A percentile compares a stretch with the other conserved stretches of the same genome.
phyloP scores from a whole-genome alignment of 2,329 filamentous ascomycete genomes.

The Chaetothyriales sp. region DNA sequence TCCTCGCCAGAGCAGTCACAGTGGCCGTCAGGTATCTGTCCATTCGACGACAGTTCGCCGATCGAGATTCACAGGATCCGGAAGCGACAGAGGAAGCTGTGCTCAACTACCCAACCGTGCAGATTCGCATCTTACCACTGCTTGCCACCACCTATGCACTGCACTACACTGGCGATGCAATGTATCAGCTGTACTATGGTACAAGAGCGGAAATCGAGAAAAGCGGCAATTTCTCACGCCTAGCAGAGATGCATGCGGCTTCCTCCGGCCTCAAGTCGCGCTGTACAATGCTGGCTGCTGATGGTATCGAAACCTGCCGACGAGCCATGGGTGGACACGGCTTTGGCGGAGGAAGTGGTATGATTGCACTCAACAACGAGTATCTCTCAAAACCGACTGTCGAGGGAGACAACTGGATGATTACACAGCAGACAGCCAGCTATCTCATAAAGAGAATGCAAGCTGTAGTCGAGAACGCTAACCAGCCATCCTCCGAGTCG shows the following conservation, averaged over 20 bases:
- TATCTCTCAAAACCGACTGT: conserved; percentile 58
- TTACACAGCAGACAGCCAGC: conserved; percentile 62
- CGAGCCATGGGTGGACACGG: conserved; percentile 56
- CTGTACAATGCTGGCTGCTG: conserved; percentile 55
- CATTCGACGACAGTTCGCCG: conserved; percentile 36
- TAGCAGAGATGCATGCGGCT: conserved; percentile 61
- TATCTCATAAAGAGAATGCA: conserved; percentile 51
- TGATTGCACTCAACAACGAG: conserved; percentile 53
- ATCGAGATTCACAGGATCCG: conserved; percentile 30
- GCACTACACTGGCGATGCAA: conserved; percentile 30
- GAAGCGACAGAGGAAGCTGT: conserved; percentile 30
- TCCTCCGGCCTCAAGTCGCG: conserved; percentile 64
- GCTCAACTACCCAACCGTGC: conserved; percentile 40
- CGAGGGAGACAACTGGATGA: conserved; percentile 72
- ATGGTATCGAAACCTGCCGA: conserved; percentile 60
- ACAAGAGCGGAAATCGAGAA: conserved; percentile 32
- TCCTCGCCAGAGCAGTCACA: conserved; percentile 39
- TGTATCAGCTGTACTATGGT: conserved; percentile 33
- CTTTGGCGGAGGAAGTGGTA: conserved; percentile 37
- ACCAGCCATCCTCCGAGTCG: conserved; percentile 47
- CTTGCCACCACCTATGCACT: conserved; percentile 40
- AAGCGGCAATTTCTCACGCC: conserved; percentile 33
- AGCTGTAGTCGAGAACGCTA: conserved; percentile 41
- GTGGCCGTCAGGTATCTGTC: conserved; percentile 38
- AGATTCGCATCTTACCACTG: conserved; percentile 39